Percentiles rank a stretch among this genome's conserved stretches.
Evolutionary conservation across 139 green algal genomes (phyloP).

Genomic region (Chlorella sp.): DNA sequence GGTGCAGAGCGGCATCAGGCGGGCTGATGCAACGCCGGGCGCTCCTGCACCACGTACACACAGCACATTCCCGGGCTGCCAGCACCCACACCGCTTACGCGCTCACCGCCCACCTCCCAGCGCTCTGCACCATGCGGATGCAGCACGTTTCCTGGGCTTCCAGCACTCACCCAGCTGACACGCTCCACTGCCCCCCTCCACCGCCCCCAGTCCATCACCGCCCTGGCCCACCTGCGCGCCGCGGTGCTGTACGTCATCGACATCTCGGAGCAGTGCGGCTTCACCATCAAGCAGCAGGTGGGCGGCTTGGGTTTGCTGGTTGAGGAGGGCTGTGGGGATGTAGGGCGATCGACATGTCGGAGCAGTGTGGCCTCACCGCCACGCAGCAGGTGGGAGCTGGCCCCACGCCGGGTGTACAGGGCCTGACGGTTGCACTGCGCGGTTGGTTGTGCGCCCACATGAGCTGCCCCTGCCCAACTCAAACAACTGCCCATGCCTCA

Average conservation of each 20-base stretch:
- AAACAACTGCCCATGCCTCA: background rate
- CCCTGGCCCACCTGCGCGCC: constrained; percentile 97
- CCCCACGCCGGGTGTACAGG: background rate
- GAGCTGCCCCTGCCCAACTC: background rate
- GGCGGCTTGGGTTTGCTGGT: too few relatives aligned
- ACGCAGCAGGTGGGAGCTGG: constrained; percentile 33
- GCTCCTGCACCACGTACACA: too few relatives aligned
- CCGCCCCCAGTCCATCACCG: constrained; percentile 87
- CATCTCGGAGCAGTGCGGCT: constrained; percentile 94
- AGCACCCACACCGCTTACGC: too few relatives aligned
- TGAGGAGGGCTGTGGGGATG: too few relatives aligned
- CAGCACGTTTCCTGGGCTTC: too few relatives aligned
- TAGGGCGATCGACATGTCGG: constrained; percentile 95
- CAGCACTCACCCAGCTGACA: too few relatives aligned
- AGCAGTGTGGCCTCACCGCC: constrained; percentile 96
- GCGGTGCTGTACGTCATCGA: constrained; percentile 98
- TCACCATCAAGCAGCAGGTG: constrained; percentile 74
- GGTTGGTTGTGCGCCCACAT: background rate
- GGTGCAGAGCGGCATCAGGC: too few relatives aligned
- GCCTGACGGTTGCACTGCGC: background rate
- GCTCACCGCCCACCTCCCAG: too few relatives aligned
- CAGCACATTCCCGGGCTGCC: too few relatives aligned
- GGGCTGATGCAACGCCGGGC: too few relatives aligned
- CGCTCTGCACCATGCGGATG: too few relatives aligned
- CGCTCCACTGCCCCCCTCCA: background rate